phyloP scores from a whole-genome alignment of 106 monocot genomes.

The Dendrobium huoshanense region DNA sequence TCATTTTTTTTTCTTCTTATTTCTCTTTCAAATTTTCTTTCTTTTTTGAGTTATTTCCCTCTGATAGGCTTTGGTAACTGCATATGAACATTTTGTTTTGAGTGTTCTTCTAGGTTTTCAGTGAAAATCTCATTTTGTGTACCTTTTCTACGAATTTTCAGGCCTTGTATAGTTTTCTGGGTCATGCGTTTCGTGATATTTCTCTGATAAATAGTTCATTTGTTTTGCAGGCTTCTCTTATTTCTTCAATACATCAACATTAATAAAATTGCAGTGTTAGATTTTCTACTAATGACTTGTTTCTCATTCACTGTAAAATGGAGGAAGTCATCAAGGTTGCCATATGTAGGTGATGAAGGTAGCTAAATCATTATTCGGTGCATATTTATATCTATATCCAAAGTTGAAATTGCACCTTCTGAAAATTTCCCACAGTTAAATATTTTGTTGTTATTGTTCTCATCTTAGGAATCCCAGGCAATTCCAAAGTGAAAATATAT shows the following conservation, averaged over 20 bases:
- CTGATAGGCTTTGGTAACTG: no score
- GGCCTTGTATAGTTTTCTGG: neutral
- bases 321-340: neutral
- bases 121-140: no score
- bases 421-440: neutral
- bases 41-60: no score
- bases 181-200: neutral
- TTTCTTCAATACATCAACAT: neutral
- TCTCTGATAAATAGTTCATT: neutral
- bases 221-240: neutral
- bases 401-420: neutral
- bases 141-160: neutral
- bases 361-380: neutral
- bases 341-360: conserved; percentile 8
- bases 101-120: no score
- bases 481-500: conserved; percentile 18
- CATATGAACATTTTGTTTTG: no score
- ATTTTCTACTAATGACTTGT: conserved; percentile 3
- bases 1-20: neutral
- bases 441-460: neutral
- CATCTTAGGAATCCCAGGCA: conserved; percentile 14
- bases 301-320: conserved; percentile 9
- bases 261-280: neutral
- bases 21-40: no score
- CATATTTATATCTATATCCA: neutral